Conservation (phyloP, 2,329 filamentous ascomycete species). For the Monosporascus sp. region DNA sequence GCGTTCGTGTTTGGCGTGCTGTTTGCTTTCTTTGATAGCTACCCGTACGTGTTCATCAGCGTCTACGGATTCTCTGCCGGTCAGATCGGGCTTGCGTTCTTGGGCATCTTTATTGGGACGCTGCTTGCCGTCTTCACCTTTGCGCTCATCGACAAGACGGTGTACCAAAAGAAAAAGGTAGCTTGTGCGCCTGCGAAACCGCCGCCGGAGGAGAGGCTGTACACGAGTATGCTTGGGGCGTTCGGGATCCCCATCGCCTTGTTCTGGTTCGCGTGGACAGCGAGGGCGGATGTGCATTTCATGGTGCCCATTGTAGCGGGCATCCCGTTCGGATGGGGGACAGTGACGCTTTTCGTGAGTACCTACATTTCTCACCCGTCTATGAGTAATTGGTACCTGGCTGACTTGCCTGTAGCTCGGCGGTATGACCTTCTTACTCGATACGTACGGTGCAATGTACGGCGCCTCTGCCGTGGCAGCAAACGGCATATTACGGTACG, state of each 20-base stretch:
- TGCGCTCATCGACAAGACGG: constrained; percentile 31
- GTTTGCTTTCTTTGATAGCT: constrained; percentile 45
- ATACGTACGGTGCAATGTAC: constrained; percentile 43
- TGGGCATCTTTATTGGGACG: constrained; percentile 39
- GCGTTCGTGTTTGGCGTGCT: constrained; percentile 44
- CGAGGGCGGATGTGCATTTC: constrained; percentile 41
- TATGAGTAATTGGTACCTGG: neutral
- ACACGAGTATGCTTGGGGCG: constrained; percentile 53
- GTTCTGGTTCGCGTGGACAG: constrained; percentile 58
- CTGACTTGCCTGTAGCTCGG: constrained; percentile 2
- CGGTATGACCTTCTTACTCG: constrained; percentile 35
- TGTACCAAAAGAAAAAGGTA: constrained; percentile 33
- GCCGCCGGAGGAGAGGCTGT: constrained; percentile 50
- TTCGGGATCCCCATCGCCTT: constrained; percentile 45
- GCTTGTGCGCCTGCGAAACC: constrained; percentile 28
- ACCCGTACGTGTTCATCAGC: constrained; percentile 39
- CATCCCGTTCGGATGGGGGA: constrained; percentile 54
- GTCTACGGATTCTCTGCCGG: constrained; percentile 39
- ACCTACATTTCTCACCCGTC: neutral
- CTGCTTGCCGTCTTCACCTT: constrained; percentile 37
- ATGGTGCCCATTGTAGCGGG: constrained; percentile 43
- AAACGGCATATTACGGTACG: constrained; percentile 52
- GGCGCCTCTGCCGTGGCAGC: constrained; percentile 70
- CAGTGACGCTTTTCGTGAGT: constrained; percentile 51
- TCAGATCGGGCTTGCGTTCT: constrained; percentile 36